Conservation (phyloP, 805 yeast genomes). For the Candida oleophila region DNA sequence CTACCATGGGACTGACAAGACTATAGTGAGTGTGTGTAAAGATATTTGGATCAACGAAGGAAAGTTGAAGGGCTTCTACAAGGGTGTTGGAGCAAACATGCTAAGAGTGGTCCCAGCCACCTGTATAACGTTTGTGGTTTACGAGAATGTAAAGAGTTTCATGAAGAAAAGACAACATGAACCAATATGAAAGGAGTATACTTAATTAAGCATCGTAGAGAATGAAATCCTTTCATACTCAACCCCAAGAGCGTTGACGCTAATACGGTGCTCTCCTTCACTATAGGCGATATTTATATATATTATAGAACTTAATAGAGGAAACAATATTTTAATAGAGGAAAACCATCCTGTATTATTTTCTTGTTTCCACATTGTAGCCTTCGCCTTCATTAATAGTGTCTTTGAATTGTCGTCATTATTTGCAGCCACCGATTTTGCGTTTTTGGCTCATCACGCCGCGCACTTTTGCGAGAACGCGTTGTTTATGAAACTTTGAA, state of each 20-base stretch:
- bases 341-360: no score
- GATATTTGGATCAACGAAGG: slow-evolving; percentile 54
- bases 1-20: slow-evolving; percentile 14
- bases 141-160: slow-evolving; percentile 54
- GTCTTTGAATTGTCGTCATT: neutral
- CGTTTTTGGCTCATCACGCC: neutral
- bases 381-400: neutral
- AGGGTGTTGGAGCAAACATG: slow-evolving; percentile 78
- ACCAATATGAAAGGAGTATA: neutral
- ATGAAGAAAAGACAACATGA: slow-evolving; percentile 9
- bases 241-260: neutral
- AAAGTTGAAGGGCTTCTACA: slow-evolving; percentile 63
- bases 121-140: slow-evolving; percentile 82
- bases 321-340: no score
- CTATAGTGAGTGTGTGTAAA: slow-evolving; percentile 28
- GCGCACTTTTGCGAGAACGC: neutral
- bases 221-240: no score
- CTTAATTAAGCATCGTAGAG: no score
- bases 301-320: neutral
- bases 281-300: neutral
- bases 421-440: neutral
- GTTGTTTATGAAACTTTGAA: neutral
- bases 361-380: no score
- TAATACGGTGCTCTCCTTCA: neutral
- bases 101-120: slow-evolving; percentile 90